phyloP scores from a whole-genome alignment of 495 filamentous ascomycete genomes.

The Parmelia sp. region DNA sequence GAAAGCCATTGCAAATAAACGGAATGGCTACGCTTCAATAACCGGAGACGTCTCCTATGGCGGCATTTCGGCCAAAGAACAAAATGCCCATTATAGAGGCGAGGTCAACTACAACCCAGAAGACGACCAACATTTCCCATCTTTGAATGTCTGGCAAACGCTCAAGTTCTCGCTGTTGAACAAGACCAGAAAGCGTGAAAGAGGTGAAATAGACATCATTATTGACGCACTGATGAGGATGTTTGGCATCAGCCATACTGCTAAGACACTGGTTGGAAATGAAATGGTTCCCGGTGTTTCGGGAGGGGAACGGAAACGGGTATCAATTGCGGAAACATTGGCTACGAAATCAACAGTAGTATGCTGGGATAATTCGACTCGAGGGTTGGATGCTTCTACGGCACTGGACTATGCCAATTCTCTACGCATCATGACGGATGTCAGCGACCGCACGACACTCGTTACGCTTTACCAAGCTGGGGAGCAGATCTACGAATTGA shows the following conservation, averaged over 20 bases:
- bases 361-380: slow-evolving; percentile 69
- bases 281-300: slow-evolving; percentile 71
- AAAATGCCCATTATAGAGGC: slow-evolving; percentile 62
- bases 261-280: slow-evolving; percentile 78
- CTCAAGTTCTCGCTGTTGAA: slow-evolving; percentile 76
- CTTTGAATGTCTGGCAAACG: slow-evolving; percentile 73
- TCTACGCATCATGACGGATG: slow-evolving; percentile 74
- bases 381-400: slow-evolving; percentile 74
- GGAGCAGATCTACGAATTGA: slow-evolving; percentile 73
- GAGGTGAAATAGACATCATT: slow-evolving; percentile 60
- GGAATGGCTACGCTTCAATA: slow-evolving; percentile 57
- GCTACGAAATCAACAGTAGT: slow-evolving; percentile 60
- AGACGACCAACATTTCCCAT: slow-evolving; percentile 74
- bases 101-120: slow-evolving; percentile 81
- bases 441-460: slow-evolving; percentile 72
- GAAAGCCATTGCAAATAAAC: slow-evolving; percentile 68
- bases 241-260: slow-evolving; percentile 76
- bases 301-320: slow-evolving; percentile 66
- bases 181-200: slow-evolving; percentile 72
- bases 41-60: slow-evolving; percentile 70
- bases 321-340: slow-evolving; percentile 63
- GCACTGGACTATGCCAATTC: slow-evolving; percentile 75
- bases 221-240: slow-evolving; percentile 58
- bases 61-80: slow-evolving; percentile 64
- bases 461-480: slow-evolving; percentile 82